Evolutionary conservation across 1,284 basidiomycete genomes (phyloP), one percentile per base, ranked within the genome.

Genomic region (Lentinus polychrous): DNA sequence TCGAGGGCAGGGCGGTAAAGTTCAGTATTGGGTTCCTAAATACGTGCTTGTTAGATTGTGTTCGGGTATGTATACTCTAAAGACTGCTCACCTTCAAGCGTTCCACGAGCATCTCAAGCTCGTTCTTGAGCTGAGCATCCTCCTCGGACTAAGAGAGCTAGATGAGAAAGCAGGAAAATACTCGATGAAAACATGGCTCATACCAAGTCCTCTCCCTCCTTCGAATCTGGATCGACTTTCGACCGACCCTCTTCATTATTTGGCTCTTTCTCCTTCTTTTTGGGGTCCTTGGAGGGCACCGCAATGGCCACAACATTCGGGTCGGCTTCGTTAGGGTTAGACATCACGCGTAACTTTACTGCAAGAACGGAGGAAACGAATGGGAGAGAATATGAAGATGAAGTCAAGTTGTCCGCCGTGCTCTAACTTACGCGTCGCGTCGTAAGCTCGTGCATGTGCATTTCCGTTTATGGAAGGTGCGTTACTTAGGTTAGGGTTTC

Each of bases 81-180:
- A n/a, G n/a, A 32, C 22, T 34, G 55, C 67, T 49, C 57, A 94
- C 94, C 74, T 91, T 92, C 52, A 99, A 68, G 42, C 96, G 81
- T 66, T 99, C 94, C 23, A 96, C 84, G 22, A 99, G 81, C 94
- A 99, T 96, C 65, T 99, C 96, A 31, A 99, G 78, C 71, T 99
- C 94, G 52, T 83, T 87, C 71, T 92, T 92, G 52, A 99, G 82
- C 64, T 95, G 91, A 32, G 87, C 73, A 66, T 99, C 96, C 68
- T 99, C 95, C 64, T 99, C 96, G 17, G 89, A 92, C 92, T 94
- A 56, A 0, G 32, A n/a, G n/a, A n/a, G n/a, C n/a, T 17, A 11
- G 50, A 48, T 37, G 45, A 12, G 31, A 34, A 12, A 27, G 38
- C 15, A 51, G 41, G 12, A 24, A 20, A 17, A 34, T 22, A 31